These are phyloP conservation scores for Botrytis medusae DNA, from an alignment of 2,329 filamentous ascomycete genomes.

Conservation along the genomic window DNA sequence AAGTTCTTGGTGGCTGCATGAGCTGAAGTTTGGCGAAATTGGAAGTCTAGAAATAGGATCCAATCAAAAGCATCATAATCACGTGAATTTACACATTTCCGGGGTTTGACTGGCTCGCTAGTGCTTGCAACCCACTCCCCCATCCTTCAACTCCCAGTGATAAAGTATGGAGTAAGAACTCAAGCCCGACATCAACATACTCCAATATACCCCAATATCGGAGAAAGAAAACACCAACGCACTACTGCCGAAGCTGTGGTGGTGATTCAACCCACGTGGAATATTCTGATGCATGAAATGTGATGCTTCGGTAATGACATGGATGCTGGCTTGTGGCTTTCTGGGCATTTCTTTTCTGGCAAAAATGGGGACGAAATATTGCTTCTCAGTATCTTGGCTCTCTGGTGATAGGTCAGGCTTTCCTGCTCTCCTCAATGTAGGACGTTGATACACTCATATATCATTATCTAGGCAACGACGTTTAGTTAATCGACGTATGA, in stretches of 20 bases:
- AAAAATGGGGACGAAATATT: not conserved
- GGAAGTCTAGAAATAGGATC: conserved; percentile 14
- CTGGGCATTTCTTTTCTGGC: conserved; percentile 5
- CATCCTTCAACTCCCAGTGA: not conserved
- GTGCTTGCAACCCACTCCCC: no score
- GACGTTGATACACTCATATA: not conserved
- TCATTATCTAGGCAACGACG: conserved; percentile 16
- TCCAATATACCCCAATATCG: not conserved
- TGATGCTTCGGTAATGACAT: not conserved
- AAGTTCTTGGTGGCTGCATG: conserved; percentile 15
- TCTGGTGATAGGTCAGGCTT: not conserved
- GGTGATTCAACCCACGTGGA: conserved; percentile 12
- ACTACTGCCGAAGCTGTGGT: not conserved
- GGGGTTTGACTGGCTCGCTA: not conserved
- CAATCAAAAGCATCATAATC: not conserved
- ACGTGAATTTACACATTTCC: not conserved
- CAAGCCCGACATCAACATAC: not conserved
- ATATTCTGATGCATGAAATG: conserved; percentile 5
- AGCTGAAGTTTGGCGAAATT: conserved; percentile 19
- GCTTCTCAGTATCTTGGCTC: conserved; percentile 9
- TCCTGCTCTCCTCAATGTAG: not conserved
- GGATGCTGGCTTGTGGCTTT: conserved; percentile 4
- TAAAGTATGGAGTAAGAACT: not conserved
- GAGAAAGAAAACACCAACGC: not conserved
- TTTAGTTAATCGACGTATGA: not conserved